Evolutionary conservation across 192 early-diverging fungal species (phyloP).

Genomic region (Coemansia erecta): DNA sequence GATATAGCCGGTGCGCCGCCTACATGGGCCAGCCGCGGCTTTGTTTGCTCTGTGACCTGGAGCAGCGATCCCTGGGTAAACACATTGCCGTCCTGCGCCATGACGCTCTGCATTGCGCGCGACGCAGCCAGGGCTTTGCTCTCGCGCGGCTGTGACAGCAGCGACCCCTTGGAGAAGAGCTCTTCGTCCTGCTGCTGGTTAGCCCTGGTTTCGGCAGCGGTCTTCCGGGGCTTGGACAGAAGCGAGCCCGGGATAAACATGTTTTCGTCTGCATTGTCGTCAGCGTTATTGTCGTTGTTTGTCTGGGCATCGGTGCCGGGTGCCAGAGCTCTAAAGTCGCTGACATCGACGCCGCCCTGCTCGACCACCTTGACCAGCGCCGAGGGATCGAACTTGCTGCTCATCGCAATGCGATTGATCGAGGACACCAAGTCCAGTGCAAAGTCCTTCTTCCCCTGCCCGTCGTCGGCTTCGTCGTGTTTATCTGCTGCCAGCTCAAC

Average conservation of each 20-base stretch:
- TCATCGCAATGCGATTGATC: constrained; percentile 27
- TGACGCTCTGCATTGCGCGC: constrained; percentile 45
- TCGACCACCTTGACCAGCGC: constrained; percentile 33
- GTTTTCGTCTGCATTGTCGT: constrained; percentile 6
- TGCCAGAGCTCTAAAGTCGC: constrained; percentile 34
- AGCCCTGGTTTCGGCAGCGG: constrained; percentile 18
- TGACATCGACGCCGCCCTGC: constrained; percentile 37
- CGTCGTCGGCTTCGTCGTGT: constrained; percentile 17
- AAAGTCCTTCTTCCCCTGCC: constrained; percentile 20
- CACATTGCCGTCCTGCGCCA: constrained; percentile 46
- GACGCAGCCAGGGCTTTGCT: constrained; percentile 51
- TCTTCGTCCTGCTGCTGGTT: constrained; percentile 22
- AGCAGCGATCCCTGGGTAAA: constrained; percentile 50
- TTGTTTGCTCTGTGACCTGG: constrained; percentile 34
- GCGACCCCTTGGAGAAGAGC: constrained; percentile 46
- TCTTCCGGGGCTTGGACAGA: constrained; percentile 41
- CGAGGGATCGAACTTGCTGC: constrained; percentile 32
- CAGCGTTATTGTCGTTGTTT: constrained; percentile 11
- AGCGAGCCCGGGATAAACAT: constrained; percentile 43
- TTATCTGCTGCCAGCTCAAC: constrained; percentile 33
- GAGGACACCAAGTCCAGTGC: constrained; percentile 26
- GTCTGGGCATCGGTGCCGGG: not conserved
- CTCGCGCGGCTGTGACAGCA: constrained; percentile 46
- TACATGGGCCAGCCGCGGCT: constrained; percentile 33
- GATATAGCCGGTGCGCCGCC: constrained; percentile 30